A percentile compares a stretch with the other conserved stretches of the same genome.
Evolutionary conservation across 108 stramenopile species (phyloP).

Genomic region (Skeletonema costatum): DNA sequence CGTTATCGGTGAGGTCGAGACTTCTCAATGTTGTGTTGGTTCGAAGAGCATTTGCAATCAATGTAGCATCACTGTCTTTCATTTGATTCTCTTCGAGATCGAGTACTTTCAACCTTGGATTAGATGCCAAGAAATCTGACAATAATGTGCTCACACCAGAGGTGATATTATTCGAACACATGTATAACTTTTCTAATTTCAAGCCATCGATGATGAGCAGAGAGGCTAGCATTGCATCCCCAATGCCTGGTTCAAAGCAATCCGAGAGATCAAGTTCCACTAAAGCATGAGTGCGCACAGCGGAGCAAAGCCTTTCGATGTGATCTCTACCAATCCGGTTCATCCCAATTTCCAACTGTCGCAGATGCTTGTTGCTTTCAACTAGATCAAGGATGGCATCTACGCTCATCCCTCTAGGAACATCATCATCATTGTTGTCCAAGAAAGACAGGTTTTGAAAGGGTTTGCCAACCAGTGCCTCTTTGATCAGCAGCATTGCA

Average conservation of each 20-base stretch:
- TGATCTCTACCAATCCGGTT: neutral
- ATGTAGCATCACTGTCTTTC: neutral
- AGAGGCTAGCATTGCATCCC: neutral
- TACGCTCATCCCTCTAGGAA: neutral
- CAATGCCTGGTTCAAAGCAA: neutral
- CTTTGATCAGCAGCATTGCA: neutral
- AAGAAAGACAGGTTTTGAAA: neutral
- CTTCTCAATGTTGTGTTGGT: neutral
- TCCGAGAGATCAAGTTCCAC: neutral
- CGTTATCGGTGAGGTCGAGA: neutral
- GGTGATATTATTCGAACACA: neutral
- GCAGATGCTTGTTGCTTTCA: neutral
- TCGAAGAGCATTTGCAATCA: conserved; percentile 2
- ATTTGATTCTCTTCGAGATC: neutral
- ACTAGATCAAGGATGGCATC: neutral
- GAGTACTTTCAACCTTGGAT: neutral
- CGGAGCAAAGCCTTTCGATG: neutral
- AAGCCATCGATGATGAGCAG: neutral
- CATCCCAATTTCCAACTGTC: neutral
- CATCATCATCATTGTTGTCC: neutral
- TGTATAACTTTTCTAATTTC: neutral
- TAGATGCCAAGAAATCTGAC: neutral
- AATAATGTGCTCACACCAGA: neutral
- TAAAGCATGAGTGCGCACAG: neutral
- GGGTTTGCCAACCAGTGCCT: neutral